Percentiles rank a stretch among this genome's conserved stretches.
Evolutionary conservation across 2,329 filamentous ascomycete genomes (phyloP).

Genomic region (Xylariaceae sp.): DNA sequence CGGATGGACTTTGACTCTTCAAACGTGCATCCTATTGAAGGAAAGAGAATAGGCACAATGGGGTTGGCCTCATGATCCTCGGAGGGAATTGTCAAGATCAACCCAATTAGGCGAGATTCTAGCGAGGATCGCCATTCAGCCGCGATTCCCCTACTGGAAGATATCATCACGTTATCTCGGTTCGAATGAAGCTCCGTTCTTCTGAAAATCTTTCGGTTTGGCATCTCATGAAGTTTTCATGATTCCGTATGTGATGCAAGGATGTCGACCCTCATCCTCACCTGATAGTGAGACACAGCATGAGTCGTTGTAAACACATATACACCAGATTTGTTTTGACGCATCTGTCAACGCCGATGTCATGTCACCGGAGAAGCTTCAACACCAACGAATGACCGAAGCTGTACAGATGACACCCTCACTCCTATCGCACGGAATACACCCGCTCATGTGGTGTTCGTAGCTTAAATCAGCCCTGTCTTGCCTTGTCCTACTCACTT

Average conservation of each 20-base stretch:
- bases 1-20: slow-evolving; percentile 1
- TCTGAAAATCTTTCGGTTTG: no score
- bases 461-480: neutral
- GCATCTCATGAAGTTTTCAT: neutral
- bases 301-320: neutral
- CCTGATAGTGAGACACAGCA: no score
- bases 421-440: no score
- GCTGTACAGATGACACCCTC: no score
- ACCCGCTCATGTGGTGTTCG: neutral
- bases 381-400: no score
- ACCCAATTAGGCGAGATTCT: slow-evolving; percentile 13
- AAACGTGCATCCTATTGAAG: slow-evolving; percentile 1
- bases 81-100: slow-evolving; percentile 9
- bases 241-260: neutral
- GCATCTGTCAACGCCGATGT: no score
- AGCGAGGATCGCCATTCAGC: slow-evolving; percentile 1
- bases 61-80: neutral
- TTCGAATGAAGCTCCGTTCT: neutral
- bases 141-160: slow-evolving; percentile 3
- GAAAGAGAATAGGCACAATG: neutral
- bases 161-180: neutral
- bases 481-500: neutral
- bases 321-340: no score
- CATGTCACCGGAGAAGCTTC: no score
- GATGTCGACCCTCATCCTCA: neutral